Conservation (phyloP, 2,329 filamentous ascomycete genomes). For the Diaporthe batatas region DNA sequence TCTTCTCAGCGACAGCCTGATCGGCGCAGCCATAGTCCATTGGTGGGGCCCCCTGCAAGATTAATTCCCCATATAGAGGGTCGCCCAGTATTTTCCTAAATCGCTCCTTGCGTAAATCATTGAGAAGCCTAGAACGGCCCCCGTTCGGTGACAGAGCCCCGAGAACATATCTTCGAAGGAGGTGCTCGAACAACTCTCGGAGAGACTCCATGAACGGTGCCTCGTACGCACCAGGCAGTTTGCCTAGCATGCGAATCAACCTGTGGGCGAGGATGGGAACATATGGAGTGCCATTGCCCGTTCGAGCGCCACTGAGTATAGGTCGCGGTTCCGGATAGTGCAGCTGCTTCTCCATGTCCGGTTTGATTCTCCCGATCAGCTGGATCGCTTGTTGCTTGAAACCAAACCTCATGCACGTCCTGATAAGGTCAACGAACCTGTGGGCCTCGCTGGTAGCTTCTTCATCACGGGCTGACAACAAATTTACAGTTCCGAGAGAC, state of each 20-base stretch:
- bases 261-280: neutral
- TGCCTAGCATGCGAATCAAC: neutral
- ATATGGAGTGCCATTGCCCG: neutral
- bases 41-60: neutral
- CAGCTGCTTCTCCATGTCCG: neutral
- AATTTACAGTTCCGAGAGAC: neutral
- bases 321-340: neutral
- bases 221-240: neutral
- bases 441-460: neutral
- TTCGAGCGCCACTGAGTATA: too few species aligned
- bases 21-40: too few species aligned
- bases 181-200: neutral
- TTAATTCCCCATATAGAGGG: neutral
- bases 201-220: slow-evolving; percentile 13
- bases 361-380: neutral
- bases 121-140: neutral
- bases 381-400: neutral
- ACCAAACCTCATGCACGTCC: neutral
- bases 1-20: neutral
- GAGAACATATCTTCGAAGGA: slow-evolving; percentile 22
- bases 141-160: neutral
- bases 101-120: neutral
- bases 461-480: neutral
- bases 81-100: slow-evolving; percentile 19
- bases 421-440: neutral